Evolutionary conservation across 202 grass and related monocot genomes (phyloP).

Genomic region (Thinopyrum obtusiflorum): DNA sequence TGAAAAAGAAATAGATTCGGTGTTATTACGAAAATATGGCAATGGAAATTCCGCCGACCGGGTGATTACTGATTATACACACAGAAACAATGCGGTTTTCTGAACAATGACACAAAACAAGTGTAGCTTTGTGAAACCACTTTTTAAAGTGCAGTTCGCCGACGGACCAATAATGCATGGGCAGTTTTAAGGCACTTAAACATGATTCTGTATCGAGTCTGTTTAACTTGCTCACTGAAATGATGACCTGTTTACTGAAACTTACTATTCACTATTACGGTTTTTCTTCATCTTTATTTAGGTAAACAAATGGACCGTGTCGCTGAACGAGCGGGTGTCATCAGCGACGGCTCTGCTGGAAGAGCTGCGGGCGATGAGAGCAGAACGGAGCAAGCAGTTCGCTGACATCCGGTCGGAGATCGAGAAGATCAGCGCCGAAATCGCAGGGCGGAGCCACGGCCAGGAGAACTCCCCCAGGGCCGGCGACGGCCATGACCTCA

Average conservation of each 20-base stretch:
- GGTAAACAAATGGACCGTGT: slow-evolving; percentile 67
- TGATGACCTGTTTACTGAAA: background rate
- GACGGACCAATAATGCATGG: too few species aligned
- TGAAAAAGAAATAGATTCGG: too few species aligned
- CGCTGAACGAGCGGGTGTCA: slow-evolving; percentile 56
- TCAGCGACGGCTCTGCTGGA: slow-evolving; percentile 57
- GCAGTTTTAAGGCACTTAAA: too few species aligned
- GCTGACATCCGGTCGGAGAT: slow-evolving; percentile 60
- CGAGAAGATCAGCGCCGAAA: slow-evolving; percentile 71
- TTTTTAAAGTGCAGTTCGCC: too few species aligned
- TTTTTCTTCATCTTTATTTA: background rate
- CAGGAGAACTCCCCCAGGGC: slow-evolving; percentile 25
- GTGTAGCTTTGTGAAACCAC: too few species aligned
- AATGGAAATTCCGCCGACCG: too few species aligned
- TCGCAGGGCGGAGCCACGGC: slow-evolving; percentile 39
- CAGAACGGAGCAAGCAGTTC: slow-evolving; percentile 60
- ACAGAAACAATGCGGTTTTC: too few species aligned
- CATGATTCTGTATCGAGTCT: background rate
- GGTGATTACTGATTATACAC: too few species aligned
- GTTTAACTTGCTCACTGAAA: background rate
- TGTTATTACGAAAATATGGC: too few species aligned
- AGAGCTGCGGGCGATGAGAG: slow-evolving; percentile 58
- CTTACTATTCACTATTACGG: background rate
- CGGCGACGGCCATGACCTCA: slow-evolving; percentile 56
- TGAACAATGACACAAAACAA: too few species aligned